Conservation (phyloP, 176 grass and related monocot genomes). For the Cenchrus americanus region DNA sequence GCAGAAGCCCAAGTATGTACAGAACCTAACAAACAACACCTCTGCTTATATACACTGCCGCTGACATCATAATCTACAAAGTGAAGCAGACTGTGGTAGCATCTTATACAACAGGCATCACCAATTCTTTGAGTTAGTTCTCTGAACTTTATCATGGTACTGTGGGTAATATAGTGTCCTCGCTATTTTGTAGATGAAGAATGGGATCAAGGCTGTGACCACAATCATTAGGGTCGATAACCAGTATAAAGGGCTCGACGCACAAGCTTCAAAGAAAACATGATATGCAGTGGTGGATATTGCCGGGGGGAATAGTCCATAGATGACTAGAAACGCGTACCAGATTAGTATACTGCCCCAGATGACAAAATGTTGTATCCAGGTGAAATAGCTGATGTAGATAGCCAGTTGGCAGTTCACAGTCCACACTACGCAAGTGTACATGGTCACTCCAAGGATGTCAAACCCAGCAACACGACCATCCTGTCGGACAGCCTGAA, state of each 20-base stretch:
- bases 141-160: constrained; percentile 65
- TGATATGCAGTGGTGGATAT: constrained; percentile 64
- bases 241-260: constrained; percentile 70
- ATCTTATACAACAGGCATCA: constrained; percentile 6
- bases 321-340: constrained; percentile 67
- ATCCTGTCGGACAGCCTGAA: constrained; percentile 72
- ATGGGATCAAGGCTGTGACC: constrained; percentile 73
- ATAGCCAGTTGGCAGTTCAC: constrained; percentile 90
- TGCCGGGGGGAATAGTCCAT: constrained; percentile 59
- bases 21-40: background rate
- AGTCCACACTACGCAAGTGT: constrained; percentile 89
- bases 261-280: constrained; percentile 74
- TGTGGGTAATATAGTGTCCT: constrained; percentile 65
- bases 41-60: constrained; percentile 16
- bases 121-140: constrained; percentile 53
- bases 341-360: constrained; percentile 83
- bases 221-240: constrained; percentile 69
- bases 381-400: constrained; percentile 82
- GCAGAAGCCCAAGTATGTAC: constrained; percentile 16
- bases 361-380: constrained; percentile 86
- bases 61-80: constrained; percentile 8
- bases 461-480: constrained; percentile 61
- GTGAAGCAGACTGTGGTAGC: background rate
- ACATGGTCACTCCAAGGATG: constrained; percentile 86
- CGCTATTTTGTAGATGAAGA: constrained; percentile 49